Evolutionary conservation across 2,329 filamentous ascomycete species (phyloP).

Genomic region (Boeremia exigua): DNA sequence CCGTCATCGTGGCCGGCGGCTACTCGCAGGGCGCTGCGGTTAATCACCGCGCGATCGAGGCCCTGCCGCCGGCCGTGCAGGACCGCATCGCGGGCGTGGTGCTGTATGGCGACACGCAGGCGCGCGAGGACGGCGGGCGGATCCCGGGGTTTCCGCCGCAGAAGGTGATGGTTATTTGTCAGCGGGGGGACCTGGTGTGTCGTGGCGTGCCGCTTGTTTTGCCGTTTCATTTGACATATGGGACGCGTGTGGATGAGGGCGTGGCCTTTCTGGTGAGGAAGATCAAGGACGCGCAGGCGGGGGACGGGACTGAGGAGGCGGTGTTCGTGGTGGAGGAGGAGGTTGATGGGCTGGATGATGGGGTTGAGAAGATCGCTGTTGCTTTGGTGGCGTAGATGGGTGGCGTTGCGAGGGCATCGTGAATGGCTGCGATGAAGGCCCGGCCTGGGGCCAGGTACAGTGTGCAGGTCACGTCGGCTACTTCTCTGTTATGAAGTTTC

Average conservation of each 20-base stretch:
- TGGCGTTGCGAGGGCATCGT: too few relatives aligned
- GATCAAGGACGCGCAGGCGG: slow-evolving; percentile 35
- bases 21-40: slow-evolving; percentile 46
- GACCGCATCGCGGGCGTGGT: slow-evolving; percentile 51
- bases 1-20: slow-evolving; percentile 40
- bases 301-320: slow-evolving; percentile 37
- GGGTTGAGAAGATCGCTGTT: slow-evolving; percentile 18
- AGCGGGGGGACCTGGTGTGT: slow-evolving; percentile 60
- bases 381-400: slow-evolving; percentile 16
- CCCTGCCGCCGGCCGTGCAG: slow-evolving; percentile 30
- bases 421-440: too few relatives aligned
- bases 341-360: background rate
- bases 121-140: slow-evolving; percentile 47
- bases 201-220: slow-evolving; percentile 48
- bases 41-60: slow-evolving; percentile 41
- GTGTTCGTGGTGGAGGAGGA: slow-evolving; percentile 28
- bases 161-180: slow-evolving; percentile 58
- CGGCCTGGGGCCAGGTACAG: too few relatives aligned
- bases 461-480: too few relatives aligned
- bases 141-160: slow-evolving; percentile 50
- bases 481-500: too few relatives aligned
- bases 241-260: slow-evolving; percentile 35
- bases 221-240: slow-evolving; percentile 42
- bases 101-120: slow-evolving; percentile 57
- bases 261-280: slow-evolving; percentile 35